Base-by-base conservation (phyloP, 2,329 filamentous ascomycete genomes). In the Rugonectria rugulosa region DNA sequence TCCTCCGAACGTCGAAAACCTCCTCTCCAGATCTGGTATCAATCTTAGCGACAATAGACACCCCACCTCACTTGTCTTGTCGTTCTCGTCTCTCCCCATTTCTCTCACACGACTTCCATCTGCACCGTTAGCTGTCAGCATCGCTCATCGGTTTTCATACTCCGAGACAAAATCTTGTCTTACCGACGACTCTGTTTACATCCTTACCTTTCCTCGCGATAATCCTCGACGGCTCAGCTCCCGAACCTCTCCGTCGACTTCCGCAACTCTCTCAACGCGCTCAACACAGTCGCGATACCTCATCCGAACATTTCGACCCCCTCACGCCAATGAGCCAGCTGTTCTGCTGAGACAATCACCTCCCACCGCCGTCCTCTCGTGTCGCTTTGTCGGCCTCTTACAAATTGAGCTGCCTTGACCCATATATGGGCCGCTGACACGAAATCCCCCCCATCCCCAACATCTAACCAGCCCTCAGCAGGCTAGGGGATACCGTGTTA, bases 401-500 rank as follows among this genome's bases (percentile, higher is more conserved):
- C 59, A 56, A 65, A 67, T 62, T 66, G 58, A 60, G 42, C 52
- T 54, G 53, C 50, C 51, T 48, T 58, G 53, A 60, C 36, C 41
- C 47, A 42, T 59, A 9, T 40, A 36, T 40, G 49, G 57, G 59
- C 47, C 47, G 62, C 62, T 66, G 51, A 66, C 62, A 57, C 61
- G 41, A 65, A 52, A 59, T 56, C 55, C 52, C 34, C n/a, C 49
- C 60, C 46, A 53, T 59, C 38, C 43, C 32, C 31, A 56, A 62
- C 64, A 64, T 62, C 27, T 63, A 53, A 46, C 58, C 57, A 60
- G 57, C 11, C 66, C 66, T 64, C 31, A 31, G 40, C 43, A 59
- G 65, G 66, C 62, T 64, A 50, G 53, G 66, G 66, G 66, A 68
- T 68, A 64, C 66, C 64, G 64, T 67, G 64, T 66, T 68, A 65